Base-by-base conservation (phyloP, 2,329 filamentous ascomycete species). In the Sporothrix luriei region DNA sequence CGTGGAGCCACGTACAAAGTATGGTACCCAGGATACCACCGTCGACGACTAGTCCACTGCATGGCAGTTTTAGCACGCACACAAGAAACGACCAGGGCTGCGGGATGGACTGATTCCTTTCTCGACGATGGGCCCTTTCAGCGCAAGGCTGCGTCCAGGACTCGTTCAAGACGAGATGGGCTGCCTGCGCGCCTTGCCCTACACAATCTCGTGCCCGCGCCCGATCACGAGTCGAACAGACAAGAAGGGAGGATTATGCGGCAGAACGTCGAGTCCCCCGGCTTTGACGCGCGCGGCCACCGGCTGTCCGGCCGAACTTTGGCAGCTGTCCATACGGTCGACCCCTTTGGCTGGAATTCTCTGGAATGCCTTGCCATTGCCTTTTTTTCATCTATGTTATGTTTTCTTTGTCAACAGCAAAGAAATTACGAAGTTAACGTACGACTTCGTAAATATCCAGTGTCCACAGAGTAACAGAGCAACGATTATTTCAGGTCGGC, bases 221-320 rank as follows among this genome's bases (percentile, higher is more conserved):
- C 33, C 26, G 59, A 10, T 10, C 14, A 64, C 33, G 46, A 49
- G 61, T 24, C 40, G 40, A 62, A 24, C 19, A 49, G 16, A 64
- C 49, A 21, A 21, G 4, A 33, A 43, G 24, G 29, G 65, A 67
- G 51, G 21, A 33, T 67, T 19, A 29, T 51, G 33, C 51, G 51
- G 51, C 65, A 51, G 43, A 51, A 48, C 46, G 13, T 10, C 24
- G 9, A 29, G n/a, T n/a, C n/a, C n/a, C n/a, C n/a, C n/a, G n/a
- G n/a, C n/a, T n/a, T n/a, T n/a, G n/a, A n/a, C n/a, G n/a, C 61
- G 46, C 51, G 61, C 61, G 61, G 43, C 61, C 61, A 51, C 62
- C 59, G 43, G 13, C 48, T 52, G 46, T 33, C 48, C 16, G 48
- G 61, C 19, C 24, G 61, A 33, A 52, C 48, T 26, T 46, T 66